Evolutionary conservation across 306 rosid genomes (phyloP), one percentile per base, ranked within the genome.

Genomic region (Gastrolobium villosum): DNA sequence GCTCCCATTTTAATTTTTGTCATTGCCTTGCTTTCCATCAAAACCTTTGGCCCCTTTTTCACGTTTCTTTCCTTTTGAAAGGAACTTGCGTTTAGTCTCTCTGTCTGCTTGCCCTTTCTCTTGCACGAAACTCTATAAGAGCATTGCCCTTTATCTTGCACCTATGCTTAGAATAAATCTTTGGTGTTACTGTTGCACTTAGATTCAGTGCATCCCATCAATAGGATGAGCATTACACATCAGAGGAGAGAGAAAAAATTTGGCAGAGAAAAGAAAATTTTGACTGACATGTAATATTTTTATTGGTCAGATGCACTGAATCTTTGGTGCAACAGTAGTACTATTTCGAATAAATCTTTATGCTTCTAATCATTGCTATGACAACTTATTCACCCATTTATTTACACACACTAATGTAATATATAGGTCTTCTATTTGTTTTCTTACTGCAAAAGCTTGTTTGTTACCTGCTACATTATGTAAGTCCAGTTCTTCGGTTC

Each of bases 21-120:
- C 81, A 71, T 80, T 74, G 71, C 70, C 69, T 75, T 84, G 71
- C 84, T 89, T 89, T 84, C 79, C 79, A 50, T 48, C 76, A 76
- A 67, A 49, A 74, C 77, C 81, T 74, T 70, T 57, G 63, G 43
- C 74, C 82, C 52, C 62, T 72, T 73, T 81, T 57, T 66, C 76
- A 78, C 59, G 78, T 66, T 80, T 82, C 84, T 75, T 13, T 52
- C 79, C 72, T 54, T 83, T 56, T 36, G 43, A 59, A 55, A 40
- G 44, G 28, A 71, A 66, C 70, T 80, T 67, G 45, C 74, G 66
- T 71, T 68, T 10, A 13, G 41, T 73, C 68, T 79, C 68, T 53
- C 39, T 74, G 13, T 64, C 31, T 52, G 40, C 70, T 65, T 65
- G 34, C 63, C 44, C 50, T 70, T 67, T 66, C 68, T 55, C 57